These are phyloP conservation scores for Lachancea lanzarotensis DNA, from an alignment of 805 yeast species.

Conservation along the genomic window DNA sequence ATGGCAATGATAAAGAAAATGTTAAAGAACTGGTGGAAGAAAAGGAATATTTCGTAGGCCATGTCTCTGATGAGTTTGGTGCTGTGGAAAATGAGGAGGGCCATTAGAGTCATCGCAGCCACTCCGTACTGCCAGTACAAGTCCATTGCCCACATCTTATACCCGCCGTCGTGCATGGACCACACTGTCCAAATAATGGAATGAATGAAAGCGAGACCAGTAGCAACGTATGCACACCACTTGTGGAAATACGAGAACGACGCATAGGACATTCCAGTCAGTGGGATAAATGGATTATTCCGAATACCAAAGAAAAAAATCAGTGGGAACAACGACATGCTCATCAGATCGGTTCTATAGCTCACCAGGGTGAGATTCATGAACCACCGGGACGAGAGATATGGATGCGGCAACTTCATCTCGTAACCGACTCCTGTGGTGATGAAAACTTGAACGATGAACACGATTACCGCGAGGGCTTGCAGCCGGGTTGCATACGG, in stretches of 20 bases:
- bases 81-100: conserved; percentile 43
- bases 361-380: conserved; percentile 38
- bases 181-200: conserved; percentile 49
- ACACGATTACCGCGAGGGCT: conserved; percentile 29
- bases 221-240: conserved; percentile 52
- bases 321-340: conserved; percentile 50
- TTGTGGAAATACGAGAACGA: conserved; percentile 60
- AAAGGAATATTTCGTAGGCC: conserved; percentile 54
- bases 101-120: conserved; percentile 39
- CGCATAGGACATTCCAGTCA: conserved; percentile 57
- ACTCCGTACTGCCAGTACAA: conserved; percentile 44
- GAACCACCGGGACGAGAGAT: conserved; percentile 28
- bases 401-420: conserved; percentile 35
- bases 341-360: conserved; percentile 48
- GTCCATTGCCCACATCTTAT: conserved; percentile 38
- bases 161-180: conserved; percentile 38
- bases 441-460: conserved; percentile 29
- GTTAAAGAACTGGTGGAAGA: conserved; percentile 53
- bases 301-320: conserved; percentile 62
- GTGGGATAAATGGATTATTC: conserved; percentile 56
- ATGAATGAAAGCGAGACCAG: conserved; percentile 49
- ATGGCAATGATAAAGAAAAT: conserved; percentile 45
- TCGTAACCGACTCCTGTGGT: conserved; percentile 33
- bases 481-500: conserved; percentile 30
- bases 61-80: conserved; percentile 44